These are phyloP conservation scores for Carnegiea gigantea DNA, from an alignment of 179 eudicot species.

Conservation along the genomic window DNA sequence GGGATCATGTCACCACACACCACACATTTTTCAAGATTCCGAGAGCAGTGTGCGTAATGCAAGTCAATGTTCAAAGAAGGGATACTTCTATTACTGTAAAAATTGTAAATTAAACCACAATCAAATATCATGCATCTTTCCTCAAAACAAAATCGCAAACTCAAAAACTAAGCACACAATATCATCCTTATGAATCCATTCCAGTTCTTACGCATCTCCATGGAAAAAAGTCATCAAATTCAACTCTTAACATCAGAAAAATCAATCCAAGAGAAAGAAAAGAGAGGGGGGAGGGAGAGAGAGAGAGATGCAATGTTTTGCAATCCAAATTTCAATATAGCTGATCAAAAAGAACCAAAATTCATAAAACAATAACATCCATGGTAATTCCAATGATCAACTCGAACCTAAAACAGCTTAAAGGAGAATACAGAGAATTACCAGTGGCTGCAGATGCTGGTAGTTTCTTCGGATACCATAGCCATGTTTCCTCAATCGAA, in stretches of 20 bases:
- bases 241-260: background rate
- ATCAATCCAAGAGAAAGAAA: background rate
- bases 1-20: conserved; percentile 90
- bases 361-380: background rate
- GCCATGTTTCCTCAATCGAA: conserved; percentile 31
- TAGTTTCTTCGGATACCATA: conserved; percentile 33
- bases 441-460: conserved; percentile 49
- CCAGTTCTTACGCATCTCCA: background rate
- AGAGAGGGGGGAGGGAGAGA: too few relatives aligned
- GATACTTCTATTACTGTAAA: conserved; percentile 74
- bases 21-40: conserved; percentile 91
- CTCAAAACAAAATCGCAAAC: background rate
- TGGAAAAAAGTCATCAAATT: background rate
- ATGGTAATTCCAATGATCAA: background rate
- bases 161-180: background rate
- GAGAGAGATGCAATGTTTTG: too few relatives aligned
- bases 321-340: background rate
- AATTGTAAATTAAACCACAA: background rate
- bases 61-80: conserved; percentile 82
- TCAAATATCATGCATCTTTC: background rate
- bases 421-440: conserved; percentile 9
- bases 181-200: background rate
- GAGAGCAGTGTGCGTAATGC: conserved; percentile 86
- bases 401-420: background rate
- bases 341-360: background rate